Conservation (phyloP, 495 filamentous ascomycete species). For the Hypoxylon crocopeplum region DNA sequence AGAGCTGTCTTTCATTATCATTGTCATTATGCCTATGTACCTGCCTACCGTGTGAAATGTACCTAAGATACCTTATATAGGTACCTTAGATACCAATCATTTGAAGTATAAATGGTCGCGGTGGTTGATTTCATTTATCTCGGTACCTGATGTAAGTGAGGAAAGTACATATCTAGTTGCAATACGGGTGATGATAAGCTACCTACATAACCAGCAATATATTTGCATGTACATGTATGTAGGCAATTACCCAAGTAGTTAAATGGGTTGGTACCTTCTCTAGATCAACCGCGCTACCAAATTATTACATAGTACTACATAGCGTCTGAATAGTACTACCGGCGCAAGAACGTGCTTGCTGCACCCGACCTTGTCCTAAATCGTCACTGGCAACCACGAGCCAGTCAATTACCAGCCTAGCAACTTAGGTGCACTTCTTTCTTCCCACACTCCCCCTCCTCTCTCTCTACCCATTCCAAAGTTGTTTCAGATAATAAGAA, state of each 20-base stretch:
- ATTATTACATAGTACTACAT: constrained; percentile 21
- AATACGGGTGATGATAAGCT: too few species aligned
- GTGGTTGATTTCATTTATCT: too few species aligned
- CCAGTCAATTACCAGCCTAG: constrained; percentile 10
- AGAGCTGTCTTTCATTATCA: too few species aligned
- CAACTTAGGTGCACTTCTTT: constrained; percentile 40
- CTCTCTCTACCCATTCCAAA: constrained; percentile 28
- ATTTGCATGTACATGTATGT: neutral
- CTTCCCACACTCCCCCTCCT: constrained; percentile 34
- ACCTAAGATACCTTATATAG: too few species aligned
- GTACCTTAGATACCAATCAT: too few species aligned
- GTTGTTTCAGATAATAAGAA: constrained; percentile 21
- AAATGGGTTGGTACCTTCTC: too few species aligned
- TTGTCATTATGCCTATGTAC: too few species aligned
- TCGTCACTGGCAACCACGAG: constrained; percentile 18
- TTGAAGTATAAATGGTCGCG: too few species aligned
- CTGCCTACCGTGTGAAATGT: too few species aligned
- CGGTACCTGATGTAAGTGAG: too few species aligned
- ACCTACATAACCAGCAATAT: too few species aligned
- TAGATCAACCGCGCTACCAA: neutral
- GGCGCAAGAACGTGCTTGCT: constrained; percentile 29
- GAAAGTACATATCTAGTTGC: too few species aligned
- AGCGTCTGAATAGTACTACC: constrained; percentile 22
- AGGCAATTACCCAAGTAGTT: neutral
- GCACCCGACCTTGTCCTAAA: constrained; percentile 34